Conservation (phyloP, 106 monocot genomes). For the Acanthochlamys bracteata region DNA sequence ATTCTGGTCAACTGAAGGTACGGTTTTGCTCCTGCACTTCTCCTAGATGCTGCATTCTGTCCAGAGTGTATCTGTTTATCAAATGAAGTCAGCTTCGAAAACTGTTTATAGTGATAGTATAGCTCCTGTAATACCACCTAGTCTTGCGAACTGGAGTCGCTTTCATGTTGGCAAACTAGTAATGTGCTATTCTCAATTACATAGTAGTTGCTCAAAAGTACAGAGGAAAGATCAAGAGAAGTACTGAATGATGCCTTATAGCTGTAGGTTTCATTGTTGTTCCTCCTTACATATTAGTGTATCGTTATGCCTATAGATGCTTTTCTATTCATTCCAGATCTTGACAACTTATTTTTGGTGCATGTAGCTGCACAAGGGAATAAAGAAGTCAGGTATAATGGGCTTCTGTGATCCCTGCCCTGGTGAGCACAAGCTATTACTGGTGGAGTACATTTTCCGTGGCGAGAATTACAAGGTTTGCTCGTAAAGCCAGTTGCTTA, state of each 20-base stretch:
- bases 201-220: too few species aligned
- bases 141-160: too few species aligned
- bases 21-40: background rate
- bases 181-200: too few species aligned
- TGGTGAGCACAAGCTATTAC: slow-evolving; percentile 59
- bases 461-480: slow-evolving; percentile 50
- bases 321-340: background rate
- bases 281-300: too few species aligned
- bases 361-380: slow-evolving; percentile 81
- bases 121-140: too few species aligned
- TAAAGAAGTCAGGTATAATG: slow-evolving; percentile 96
- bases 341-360: background rate
- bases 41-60: background rate
- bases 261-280: too few species aligned
- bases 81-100: too few species aligned
- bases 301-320: background rate
- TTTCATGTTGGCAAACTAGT: too few species aligned
- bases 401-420: slow-evolving; percentile 98
- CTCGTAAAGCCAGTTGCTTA: background rate
- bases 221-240: too few species aligned
- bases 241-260: too few species aligned
- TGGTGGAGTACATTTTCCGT: slow-evolving; percentile 59
- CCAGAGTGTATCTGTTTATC: too few species aligned
- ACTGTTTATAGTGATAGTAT: too few species aligned
- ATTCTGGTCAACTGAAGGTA: slow-evolving; percentile 86